Base-by-base conservation (phyloP, 352 stramenopile genomes). In the Pythium rishiriense region DNA sequence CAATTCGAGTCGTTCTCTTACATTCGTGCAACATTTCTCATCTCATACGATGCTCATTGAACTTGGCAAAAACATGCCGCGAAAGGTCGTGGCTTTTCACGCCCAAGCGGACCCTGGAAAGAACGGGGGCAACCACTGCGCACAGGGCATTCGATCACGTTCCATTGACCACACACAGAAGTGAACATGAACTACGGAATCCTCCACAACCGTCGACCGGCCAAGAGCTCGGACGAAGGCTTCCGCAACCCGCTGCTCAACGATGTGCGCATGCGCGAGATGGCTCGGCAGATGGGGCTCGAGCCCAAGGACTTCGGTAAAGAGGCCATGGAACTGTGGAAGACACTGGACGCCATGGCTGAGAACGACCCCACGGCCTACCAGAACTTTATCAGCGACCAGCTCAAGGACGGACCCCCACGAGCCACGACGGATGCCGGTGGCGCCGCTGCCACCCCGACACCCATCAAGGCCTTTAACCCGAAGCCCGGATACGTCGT, bases 121-220 rank as follows among this genome's bases (percentile, higher is more conserved):
- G 37, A 43, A 43, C n/a, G 14, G 37, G n/a, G n/a, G n/a, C n/a
- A n/a, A 43, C 31, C 31, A 43, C n/a, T n/a, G 37, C 37, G 14
- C 37, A 43, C 37, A 17, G n/a, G n/a, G 21, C 42, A 39, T 39
- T 39, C 39, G 14, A 41, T 48, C 35, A 24, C 45, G 14, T 39
- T 58, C 22, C 14, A 39, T n/a, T n/a, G 35, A 24, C 46, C 52
- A 11, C 31, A 11, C 31, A 26, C 1, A 8, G 1, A 17, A 51
- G n/a, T n/a, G n/a, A n/a, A n/a, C 6, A 95, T 92, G 87, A 94
- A 94, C 66, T 90, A 90, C 78, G 83, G 80, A 37, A 94, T 95
- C 72, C 79, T 95, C 43, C 76, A 95, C 72, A 95, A 93, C 66
- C 70, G 75, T 14, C 81, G 85, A 1, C 70, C 79, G 12, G 41